Percentiles rank a stretch among this genome's conserved stretches.
Conservation (phyloP, 2,329 filamentous ascomycete genomes). For the Erysiphe pulchra region DNA sequence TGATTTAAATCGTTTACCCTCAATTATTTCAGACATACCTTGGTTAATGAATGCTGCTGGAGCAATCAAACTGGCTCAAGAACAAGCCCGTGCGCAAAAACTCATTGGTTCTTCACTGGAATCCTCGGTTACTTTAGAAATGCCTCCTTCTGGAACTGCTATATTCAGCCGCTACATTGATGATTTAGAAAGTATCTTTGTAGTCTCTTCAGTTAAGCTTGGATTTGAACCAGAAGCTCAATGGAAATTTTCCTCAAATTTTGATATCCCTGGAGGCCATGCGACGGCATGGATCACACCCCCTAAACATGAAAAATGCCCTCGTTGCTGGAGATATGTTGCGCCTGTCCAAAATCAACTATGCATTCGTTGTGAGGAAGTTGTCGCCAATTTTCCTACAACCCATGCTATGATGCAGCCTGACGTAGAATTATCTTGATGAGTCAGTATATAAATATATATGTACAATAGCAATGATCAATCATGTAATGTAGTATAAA, state of each 20-base stretch:
- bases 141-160: slow-evolving; percentile 15
- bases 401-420: too few species aligned
- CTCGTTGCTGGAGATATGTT: slow-evolving; percentile 70
- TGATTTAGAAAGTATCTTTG: slow-evolving; percentile 31
- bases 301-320: slow-evolving; percentile 41
- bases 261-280: slow-evolving; percentile 7
- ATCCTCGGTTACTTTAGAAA: slow-evolving; percentile 35
- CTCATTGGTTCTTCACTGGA: slow-evolving; percentile 60
- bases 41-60: slow-evolving; percentile 18
- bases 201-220: slow-evolving; percentile 37
- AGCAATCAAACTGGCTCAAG: slow-evolving; percentile 50
- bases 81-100: slow-evolving; percentile 45
- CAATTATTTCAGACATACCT: slow-evolving; percentile 5
- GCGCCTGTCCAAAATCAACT: slow-evolving; percentile 38
- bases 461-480: too few species aligned
- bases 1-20: neutral
- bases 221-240: slow-evolving; percentile 19
- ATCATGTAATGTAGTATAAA: too few species aligned
- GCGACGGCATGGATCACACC: slow-evolving; percentile 13
- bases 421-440: too few species aligned
- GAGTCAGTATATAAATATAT: too few species aligned
- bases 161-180: slow-evolving; percentile 11
- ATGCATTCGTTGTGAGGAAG: slow-evolving; percentile 48
- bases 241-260: slow-evolving; percentile 17
- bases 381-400: slow-evolving; percentile 18